phyloP scores from a whole-genome alignment of 441 rosid species.

The Gossypium davidsonii region DNA sequence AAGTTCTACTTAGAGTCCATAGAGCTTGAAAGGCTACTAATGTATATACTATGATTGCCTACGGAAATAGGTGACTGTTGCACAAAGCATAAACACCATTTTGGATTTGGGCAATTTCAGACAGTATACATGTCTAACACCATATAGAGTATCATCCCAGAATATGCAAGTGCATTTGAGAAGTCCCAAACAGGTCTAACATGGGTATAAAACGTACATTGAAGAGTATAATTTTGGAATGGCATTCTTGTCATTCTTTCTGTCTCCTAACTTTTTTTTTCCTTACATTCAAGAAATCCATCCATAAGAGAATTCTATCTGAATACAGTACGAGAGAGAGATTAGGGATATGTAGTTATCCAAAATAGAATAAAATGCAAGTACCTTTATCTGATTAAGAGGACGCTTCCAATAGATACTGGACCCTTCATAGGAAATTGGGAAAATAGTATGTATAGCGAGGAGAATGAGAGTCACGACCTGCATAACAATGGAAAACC shows the following conservation, averaged over 20 bases:
- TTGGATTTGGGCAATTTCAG: constrained; percentile 3
- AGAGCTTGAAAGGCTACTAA: not conserved
- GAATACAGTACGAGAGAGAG: constrained; percentile 1
- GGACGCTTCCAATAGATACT: constrained; percentile 55
- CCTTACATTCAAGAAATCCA: constrained; percentile 5
- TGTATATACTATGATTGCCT: not conserved
- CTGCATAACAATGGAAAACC: constrained; percentile 38
- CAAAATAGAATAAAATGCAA: constrained; percentile 2
- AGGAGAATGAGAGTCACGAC: constrained; percentile 60
- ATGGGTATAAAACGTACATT: not conserved
- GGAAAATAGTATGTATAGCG: constrained; percentile 54
- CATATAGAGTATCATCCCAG: not conserved
- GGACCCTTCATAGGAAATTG: constrained; percentile 76
- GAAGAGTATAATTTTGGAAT: not conserved
- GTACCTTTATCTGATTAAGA: constrained; percentile 65
- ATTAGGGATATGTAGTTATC: constrained; percentile 1
- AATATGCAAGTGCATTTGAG: not conserved
- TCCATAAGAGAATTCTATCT: constrained; percentile 3
- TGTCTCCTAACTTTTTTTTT: not conserved
- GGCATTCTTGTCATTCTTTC: not conserved
- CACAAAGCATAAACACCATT: not conserved
- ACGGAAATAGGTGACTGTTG: not conserved
- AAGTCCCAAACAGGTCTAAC: not conserved
- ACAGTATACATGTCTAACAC: not conserved
- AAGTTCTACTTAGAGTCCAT: not conserved